Percentiles rank a stretch among this genome's conserved stretches.
These are phyloP conservation scores for Pachyrhizus erosus DNA, from an alignment of 306 rosid species.

Conservation along the genomic window DNA sequence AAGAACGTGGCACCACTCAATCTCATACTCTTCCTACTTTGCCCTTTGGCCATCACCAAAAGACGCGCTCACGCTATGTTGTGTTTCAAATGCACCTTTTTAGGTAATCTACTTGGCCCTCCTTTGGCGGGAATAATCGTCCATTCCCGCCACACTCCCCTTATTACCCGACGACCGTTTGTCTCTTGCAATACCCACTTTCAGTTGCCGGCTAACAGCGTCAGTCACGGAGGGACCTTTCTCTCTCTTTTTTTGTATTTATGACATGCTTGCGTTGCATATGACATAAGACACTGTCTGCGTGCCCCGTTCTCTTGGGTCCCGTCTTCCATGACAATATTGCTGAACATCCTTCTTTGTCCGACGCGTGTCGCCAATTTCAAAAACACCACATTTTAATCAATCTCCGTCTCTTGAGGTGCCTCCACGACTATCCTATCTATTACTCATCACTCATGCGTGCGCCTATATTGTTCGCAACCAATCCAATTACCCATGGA, in stretches of 20 bases:
- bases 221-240: background rate
- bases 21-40: background rate
- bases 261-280: constrained; percentile 32
- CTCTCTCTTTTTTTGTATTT: background rate
- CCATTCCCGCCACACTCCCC: constrained; percentile 57
- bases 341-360: background rate
- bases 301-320: background rate
- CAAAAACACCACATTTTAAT: constrained; percentile 8
- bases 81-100: constrained; percentile 15
- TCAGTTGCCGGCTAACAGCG: constrained; percentile 34
- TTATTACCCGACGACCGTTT: constrained; percentile 37
- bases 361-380: constrained; percentile 12
- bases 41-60: constrained; percentile 44
- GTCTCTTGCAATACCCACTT: background rate
- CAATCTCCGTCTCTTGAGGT: background rate
- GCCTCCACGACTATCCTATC: constrained; percentile 30
- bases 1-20: background rate
- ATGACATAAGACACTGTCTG: background rate
- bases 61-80: constrained; percentile 38
- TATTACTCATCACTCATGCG: background rate
- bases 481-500: constrained; percentile 5
- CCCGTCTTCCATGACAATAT: background rate
- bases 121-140: constrained; percentile 58
- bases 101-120: background rate
- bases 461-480: constrained; percentile 12